Evolutionary conservation across 345 rosid species (phyloP).

Genomic region (Eucalyptus victrix): DNA sequence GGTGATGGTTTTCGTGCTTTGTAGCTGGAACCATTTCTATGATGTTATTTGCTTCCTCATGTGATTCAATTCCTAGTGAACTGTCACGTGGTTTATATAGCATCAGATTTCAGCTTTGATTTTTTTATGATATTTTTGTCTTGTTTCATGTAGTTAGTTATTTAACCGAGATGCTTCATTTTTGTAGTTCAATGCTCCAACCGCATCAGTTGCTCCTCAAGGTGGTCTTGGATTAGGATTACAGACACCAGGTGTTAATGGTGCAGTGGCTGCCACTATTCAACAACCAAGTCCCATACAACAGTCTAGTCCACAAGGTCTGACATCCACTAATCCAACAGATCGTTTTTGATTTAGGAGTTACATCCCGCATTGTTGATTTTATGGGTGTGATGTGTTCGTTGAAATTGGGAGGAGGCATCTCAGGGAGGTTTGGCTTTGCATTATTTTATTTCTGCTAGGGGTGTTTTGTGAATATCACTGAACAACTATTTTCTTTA

Average conservation of each 20-base stretch:
- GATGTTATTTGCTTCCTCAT: background rate
- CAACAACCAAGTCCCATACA: slow-evolving; percentile 55
- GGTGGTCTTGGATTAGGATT: slow-evolving; percentile 64
- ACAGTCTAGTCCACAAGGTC: slow-evolving; percentile 57
- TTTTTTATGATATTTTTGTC: background rate
- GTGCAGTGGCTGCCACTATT: slow-evolving; percentile 39
- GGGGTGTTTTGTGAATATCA: background rate
- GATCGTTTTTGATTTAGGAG: background rate
- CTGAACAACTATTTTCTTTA: background rate
- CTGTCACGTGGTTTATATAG: background rate
- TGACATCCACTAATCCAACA: slow-evolving; percentile 27
- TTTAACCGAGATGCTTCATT: background rate
- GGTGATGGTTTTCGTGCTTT: background rate
- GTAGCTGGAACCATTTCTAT: background rate
- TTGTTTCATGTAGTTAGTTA: background rate
- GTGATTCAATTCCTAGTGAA: background rate
- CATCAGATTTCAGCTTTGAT: background rate
- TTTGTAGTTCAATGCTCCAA: slow-evolving; percentile 48
- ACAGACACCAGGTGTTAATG: slow-evolving; percentile 40
- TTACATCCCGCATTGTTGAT: background rate
- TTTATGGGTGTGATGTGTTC: background rate
- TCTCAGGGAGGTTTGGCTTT: background rate
- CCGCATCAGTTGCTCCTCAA: slow-evolving; percentile 58
- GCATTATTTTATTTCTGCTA: background rate
- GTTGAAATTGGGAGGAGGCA: background rate